Evolutionary conservation across 140 eudicot species (phyloP), one percentile per base, ranked within the genome.

Genomic region (Oenanthe javanica): DNA sequence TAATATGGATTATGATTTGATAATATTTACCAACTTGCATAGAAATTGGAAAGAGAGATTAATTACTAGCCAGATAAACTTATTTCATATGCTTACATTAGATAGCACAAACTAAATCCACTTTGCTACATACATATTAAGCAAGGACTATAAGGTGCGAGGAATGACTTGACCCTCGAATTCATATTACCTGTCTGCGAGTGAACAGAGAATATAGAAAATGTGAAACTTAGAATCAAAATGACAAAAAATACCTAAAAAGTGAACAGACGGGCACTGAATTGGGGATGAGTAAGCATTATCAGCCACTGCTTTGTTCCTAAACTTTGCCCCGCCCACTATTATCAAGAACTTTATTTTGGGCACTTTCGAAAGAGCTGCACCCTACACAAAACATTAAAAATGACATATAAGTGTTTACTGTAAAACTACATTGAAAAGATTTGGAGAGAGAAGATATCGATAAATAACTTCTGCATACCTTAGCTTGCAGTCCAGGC

Each of bases 401-500:
- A 31, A 18, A 46, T 31, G 36, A 7, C 43, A 13, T 75, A 48
- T 7, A 72, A 5, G 4, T 36, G n/a, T 74, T 48, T 25, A 74
- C 51, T 9, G 15, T 38, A 74, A n/a, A 21, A 46, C 12, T 46
- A 21, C 10, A 0, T 46, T 5, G 49, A n/a, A 11, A n/a, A 74
- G 27, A 2, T 3, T 4, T n/a, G 9, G 6, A 0, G 21, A 75
- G 36, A 52, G 36, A 23, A 49, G 9, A 49, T 54, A 10, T 27
- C 5, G 66, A 74, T 3, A 57, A 76, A 27, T 16, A 43, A 51
- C 23, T 8, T 51, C 21, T 0, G 73, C 87, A 9, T 82, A 88
- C 98, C 89, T 92, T 84, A 23, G 91, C 86, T 85, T 94, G 98
- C 64, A 94, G 81, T 57, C 98, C 98, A 10, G 98, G 93, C 84